phyloP scores from a whole-genome alignment of 2,329 filamentous ascomycete genomes.

The Fusarium tanahbumbuense region DNA sequence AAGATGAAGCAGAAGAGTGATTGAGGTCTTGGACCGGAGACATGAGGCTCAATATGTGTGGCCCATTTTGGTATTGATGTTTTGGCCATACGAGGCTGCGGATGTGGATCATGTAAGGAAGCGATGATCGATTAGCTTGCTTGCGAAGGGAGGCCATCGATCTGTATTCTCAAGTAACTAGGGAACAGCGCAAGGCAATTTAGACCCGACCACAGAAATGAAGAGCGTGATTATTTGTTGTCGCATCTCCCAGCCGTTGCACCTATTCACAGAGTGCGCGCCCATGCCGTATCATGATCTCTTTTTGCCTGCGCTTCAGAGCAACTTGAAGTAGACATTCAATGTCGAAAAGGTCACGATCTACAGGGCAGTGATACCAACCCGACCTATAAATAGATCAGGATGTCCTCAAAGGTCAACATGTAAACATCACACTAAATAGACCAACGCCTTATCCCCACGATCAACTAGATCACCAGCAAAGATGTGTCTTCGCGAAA shows the following conservation, averaged over 20 bases:
- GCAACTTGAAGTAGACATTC: neutral
- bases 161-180: neutral
- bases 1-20: neutral
- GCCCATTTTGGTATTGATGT: neutral
- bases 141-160: neutral
- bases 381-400: fast-evolving
- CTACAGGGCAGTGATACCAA: neutral
- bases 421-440: neutral
- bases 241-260: fast-evolving
- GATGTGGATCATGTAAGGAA: neutral
- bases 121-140: no score
- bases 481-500: neutral
- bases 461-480: neutral
- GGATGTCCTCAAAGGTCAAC: fast-evolving
- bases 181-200: neutral
- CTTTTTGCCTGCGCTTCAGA: neutral
- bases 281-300: fast-evolving
- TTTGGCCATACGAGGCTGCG: neutral
- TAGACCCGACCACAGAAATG: neutral
- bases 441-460: neutral
- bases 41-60: no score
- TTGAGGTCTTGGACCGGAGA: neutral
- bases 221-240: neutral
- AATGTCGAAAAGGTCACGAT: neutral
- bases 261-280: fast-evolving